Percentiles rank a stretch among this genome's conserved stretches.
phyloP scores from a whole-genome alignment of 2,329 filamentous ascomycete species.

The Lachnellula willkommii region DNA sequence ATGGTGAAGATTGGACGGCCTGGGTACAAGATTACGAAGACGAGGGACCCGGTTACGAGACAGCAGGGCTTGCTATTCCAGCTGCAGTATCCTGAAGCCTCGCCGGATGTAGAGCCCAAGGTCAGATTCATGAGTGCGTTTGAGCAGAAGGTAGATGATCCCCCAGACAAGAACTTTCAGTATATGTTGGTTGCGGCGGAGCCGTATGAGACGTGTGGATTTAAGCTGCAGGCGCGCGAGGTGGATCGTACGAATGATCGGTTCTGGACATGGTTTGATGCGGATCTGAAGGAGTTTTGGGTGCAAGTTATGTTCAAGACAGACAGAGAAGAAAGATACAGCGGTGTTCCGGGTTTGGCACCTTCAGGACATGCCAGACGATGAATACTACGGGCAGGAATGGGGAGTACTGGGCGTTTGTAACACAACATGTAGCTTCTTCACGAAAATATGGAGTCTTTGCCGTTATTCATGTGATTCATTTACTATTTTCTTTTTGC shows the following conservation, averaged over 20 bases:
- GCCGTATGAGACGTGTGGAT: conserved; percentile 95
- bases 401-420: conserved; percentile 6
- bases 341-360: conserved; percentile 56
- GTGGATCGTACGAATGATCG: conserved; percentile 82
- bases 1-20: conserved; percentile 92
- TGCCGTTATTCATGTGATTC: conserved; percentile 1
- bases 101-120: conserved; percentile 66
- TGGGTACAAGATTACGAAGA: conserved; percentile 97
- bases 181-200: conserved; percentile 93
- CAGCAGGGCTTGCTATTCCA: conserved; percentile 94
- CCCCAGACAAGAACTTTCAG: conserved; percentile 86
- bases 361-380: conserved; percentile 23
- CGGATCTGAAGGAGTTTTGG: conserved; percentile 95
- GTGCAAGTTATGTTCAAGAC: conserved; percentile 98
- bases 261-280: conserved; percentile 94
- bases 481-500: conserved; percentile 2
- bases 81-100: conserved; percentile 89
- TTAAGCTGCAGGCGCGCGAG: conserved; percentile 92
- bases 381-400: conserved; percentile 9
- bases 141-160: conserved; percentile 89
- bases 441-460: not conserved
- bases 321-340: conserved; percentile 87
- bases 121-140: conserved; percentile 98
- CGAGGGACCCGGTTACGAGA: conserved; percentile 78
- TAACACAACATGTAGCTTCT: not conserved